Evolutionary conservation across 495 filamentous ascomycete species (phyloP), one percentile per base, ranked within the genome.

Genomic region (Penicillium mononematosum): DNA sequence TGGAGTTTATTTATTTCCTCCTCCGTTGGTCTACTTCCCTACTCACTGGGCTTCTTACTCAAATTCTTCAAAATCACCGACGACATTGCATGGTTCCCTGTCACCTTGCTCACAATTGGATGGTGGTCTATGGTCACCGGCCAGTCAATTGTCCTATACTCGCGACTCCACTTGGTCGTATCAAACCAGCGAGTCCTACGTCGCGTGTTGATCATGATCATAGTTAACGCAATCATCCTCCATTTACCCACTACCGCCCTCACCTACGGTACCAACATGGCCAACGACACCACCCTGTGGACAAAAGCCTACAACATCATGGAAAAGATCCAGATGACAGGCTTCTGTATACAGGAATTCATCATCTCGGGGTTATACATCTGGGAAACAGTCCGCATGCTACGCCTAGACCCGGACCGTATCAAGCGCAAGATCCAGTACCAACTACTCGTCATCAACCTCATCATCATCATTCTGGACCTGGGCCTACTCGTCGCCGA

Each of bases 51-150:
- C 7, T 85, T 85, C 63, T 62, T 88, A 24, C 70, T 87, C 59
- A 84, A 84, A 54, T 84, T 81, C 63, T 84, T 85, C 61, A 66
- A 74, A 25, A 56, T 80, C n/a, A 75, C 66, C n/a, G 65, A 63
- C 5, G 68, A 58, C 20, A 17, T 32, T 17, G 60, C 61, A 50
- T 72, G 75, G 69, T 56, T 78, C 5, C 66, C 75, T 9, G 67
- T 78, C n/a, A 74, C 74, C 5, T 64, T 83, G 14, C 59, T 80
- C 46, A 77, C 76, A 27, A 53, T 83, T 19, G 85, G 85, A 17
- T 89, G 85, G 86, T 81, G 75, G 53, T 62, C 60, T 19, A 87
- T 87, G 83, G 83, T 89, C 4, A 85, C 83, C 0, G 85, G 84
- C 17, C 85, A 88, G 65, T 83, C 83, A 5, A 61, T 88, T 41